These are phyloP conservation scores for Cladosporium colombiae DNA, from an alignment of 2,329 filamentous ascomycete species.

Conservation along the genomic window DNA sequence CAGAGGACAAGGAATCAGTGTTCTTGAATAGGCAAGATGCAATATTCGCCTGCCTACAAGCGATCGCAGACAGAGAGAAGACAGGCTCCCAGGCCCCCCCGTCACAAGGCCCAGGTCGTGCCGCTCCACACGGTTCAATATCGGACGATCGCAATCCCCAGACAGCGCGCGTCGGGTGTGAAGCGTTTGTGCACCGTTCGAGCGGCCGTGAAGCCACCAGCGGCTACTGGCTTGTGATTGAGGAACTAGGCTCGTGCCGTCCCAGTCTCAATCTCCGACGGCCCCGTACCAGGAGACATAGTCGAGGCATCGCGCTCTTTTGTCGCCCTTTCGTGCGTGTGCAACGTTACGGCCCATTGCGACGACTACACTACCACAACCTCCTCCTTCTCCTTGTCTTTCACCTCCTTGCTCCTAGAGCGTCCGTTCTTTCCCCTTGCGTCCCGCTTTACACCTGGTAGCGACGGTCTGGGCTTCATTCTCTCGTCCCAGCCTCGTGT, in stretches of 20 bases:
- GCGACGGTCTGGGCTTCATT: constrained; percentile 16
- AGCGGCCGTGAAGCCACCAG: constrained; percentile 17
- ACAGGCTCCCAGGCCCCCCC: neutral
- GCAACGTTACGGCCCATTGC: constrained; percentile 16
- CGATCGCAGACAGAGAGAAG: neutral
- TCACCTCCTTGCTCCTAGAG: constrained; percentile 19
- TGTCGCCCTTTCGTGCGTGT: neutral
- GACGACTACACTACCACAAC: neutral
- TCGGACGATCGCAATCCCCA: constrained; percentile 20
- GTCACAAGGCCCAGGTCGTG: constrained; percentile 3
- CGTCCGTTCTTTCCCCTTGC: constrained; percentile 20
- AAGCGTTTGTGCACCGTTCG: constrained; percentile 6
- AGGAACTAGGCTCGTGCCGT: neutral
- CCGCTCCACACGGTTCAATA: constrained; percentile 12
- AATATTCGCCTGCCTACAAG: constrained; percentile 10
- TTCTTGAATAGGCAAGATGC: constrained; percentile 2
- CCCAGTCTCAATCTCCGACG: constrained; percentile 15
- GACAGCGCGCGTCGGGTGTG: constrained; percentile 5
- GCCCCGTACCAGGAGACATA: constrained; percentile 17
- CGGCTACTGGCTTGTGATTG: constrained; percentile 6
- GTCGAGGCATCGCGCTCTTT: constrained; percentile 14
- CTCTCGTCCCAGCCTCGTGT: constrained; percentile 13
- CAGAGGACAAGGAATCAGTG: neutral
- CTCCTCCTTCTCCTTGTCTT: constrained; percentile 16
- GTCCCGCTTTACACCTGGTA: constrained; percentile 12